These are phyloP conservation scores for Leccinum variicolor DNA, from an alignment of 768 basidiomycete genomes.

Conservation along the genomic window DNA sequence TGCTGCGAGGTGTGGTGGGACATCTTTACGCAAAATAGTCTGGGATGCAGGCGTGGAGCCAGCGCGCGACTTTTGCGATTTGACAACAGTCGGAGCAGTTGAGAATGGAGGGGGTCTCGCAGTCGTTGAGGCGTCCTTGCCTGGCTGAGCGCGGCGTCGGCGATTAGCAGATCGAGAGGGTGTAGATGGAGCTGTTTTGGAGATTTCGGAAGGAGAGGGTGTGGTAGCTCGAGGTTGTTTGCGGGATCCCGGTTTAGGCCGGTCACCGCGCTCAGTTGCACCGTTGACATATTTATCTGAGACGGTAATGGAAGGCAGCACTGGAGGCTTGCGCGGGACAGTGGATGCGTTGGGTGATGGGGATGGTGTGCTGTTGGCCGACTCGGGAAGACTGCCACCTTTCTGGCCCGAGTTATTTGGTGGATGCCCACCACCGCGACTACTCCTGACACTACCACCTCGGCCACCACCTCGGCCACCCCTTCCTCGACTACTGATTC, in stretches of 20 bases:
- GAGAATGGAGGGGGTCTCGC: constrained; percentile 14
- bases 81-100: constrained; percentile 24
- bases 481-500: constrained; percentile 37
- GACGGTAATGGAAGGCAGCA: constrained; percentile 9
- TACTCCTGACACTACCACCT: constrained; percentile 23
- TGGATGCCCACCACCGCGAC: constrained; percentile 30
- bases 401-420: constrained; percentile 20
- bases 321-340: constrained; percentile 15
- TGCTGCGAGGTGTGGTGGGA: constrained; percentile 53
- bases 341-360: constrained; percentile 15
- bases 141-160: constrained; percentile 46
- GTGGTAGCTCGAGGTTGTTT: constrained; percentile 18
- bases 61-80: constrained; percentile 34
- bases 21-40: constrained; percentile 44
- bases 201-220: constrained; percentile 21
- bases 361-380: constrained; percentile 15
- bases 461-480: constrained; percentile 39
- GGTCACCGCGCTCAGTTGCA: constrained; percentile 17
- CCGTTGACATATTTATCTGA: constrained; percentile 23
- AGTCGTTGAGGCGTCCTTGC: constrained; percentile 21
- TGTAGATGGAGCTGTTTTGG: constrained; percentile 26
- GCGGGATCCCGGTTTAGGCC: constrained; percentile 22
- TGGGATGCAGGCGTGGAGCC: constrained; percentile 23
- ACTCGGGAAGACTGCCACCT: constrained; percentile 22
- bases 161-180: constrained; percentile 44